Percentiles rank a stretch among this genome's conserved stretches.
These are phyloP conservation scores for Populus ilicifolia DNA, from an alignment of 345 rosid species.

Conservation along the genomic window DNA sequence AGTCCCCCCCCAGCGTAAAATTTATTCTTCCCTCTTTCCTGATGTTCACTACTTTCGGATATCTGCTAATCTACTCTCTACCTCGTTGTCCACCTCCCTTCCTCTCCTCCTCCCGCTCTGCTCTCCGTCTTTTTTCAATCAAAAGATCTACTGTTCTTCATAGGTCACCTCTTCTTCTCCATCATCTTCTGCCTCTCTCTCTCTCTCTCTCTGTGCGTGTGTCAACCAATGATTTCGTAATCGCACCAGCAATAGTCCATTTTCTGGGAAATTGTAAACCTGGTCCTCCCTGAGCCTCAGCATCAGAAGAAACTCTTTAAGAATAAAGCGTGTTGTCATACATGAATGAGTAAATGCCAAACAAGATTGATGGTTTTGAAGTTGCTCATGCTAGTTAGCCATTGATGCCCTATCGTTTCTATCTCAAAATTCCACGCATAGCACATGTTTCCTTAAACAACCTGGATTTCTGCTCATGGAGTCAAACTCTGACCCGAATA, in stretches of 20 bases:
- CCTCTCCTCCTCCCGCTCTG: background rate
- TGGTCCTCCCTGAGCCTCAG: background rate
- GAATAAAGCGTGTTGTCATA: background rate
- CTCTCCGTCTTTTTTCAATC: background rate
- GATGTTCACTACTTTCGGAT: background rate
- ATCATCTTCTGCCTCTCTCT: constrained; percentile 11
- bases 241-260: background rate
- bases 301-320: background rate
- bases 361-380: no score
- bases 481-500: constrained; percentile 34
- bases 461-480: constrained; percentile 13
- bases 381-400: no score
- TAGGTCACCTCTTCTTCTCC: background rate
- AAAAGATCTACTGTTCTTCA: background rate
- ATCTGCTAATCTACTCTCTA: background rate
- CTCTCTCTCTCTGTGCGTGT: background rate
- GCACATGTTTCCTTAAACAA: background rate
- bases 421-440: background rate
- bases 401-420: background rate
- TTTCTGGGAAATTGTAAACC: background rate
- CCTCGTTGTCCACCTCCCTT: background rate
- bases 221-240: background rate
- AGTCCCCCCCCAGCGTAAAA: background rate
- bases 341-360: no score
- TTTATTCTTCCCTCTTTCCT: background rate